Base-by-base conservation (phyloP, 1,284 basidiomycete species). In the Fomitopsis pinicola region DNA sequence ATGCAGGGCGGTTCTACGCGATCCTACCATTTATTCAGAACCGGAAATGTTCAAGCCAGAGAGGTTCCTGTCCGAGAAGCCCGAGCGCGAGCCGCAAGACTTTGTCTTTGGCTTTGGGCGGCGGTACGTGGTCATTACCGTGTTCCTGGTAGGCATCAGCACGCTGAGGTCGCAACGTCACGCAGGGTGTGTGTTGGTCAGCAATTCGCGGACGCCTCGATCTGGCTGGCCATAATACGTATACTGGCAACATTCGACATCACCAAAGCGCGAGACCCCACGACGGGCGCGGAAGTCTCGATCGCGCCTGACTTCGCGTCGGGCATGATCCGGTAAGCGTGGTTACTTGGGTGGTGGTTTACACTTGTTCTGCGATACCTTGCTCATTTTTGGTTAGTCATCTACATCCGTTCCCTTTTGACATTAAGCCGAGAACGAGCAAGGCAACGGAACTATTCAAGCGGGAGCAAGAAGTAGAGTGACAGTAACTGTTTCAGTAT, bases 81-180 rank as follows among this genome's bases (percentile, higher is more conserved):
- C 59, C 57, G 15, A 52, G 73, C 46, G 58, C 63, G 19, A 65
- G 50, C 63, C 52, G 64, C 53, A 7, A 36, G 48, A 52, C 48
- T 64, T 65, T 12, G 62, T 59, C 1, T 68, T 67, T 42, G 66
- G 65, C 9, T 69, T 65, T 61, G 69, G 64, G 28, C 53, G 78
- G 67, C 69, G 80, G 79, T 78, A 33, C 38, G 81, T 80, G n/a
- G 14, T 59, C 33, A 2, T 22, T 22, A 10, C 26, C 22, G 15
- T 7, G 7, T 19, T 8, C 28, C 28, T 52, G 22, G 22, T 22
- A 22, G 22, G 22, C 10, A 6, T 7, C 35, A 36, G 35, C 35
- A 36, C 10, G 35, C 35, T 36, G 35, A 36, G 8, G 7, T 45
- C 15, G 17, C 7, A 6, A 6, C 38, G 10, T 33, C 22, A 22